Percentiles rank a stretch among this genome's conserved stretches.
These are phyloP conservation scores for Imleria badia DNA, from an alignment of 768 basidiomycete species.

Conservation along the genomic window DNA sequence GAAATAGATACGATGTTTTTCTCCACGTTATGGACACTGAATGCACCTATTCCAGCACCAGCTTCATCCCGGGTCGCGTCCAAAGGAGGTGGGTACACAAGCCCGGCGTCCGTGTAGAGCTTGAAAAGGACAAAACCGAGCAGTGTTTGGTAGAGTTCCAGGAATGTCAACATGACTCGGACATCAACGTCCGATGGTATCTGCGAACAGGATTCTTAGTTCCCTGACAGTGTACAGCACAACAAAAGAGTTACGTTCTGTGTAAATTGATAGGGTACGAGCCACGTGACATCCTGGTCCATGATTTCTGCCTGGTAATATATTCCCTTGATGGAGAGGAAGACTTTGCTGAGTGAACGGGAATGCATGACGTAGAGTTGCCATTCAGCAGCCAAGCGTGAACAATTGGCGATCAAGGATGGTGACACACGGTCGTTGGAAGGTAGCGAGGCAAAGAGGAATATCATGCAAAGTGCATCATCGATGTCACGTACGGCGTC, in stretches of 20 bases:
- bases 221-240: neutral
- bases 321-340: slow-evolving; percentile 96
- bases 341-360: slow-evolving; percentile 80
- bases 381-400: slow-evolving; percentile 92
- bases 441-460: slow-evolving; percentile 89
- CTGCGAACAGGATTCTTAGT: slow-evolving; percentile 40
- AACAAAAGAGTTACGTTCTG: slow-evolving; percentile 64
- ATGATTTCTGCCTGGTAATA: slow-evolving; percentile 97
- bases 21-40: slow-evolving; percentile 62
- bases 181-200: slow-evolving; percentile 95
- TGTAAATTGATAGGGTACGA: slow-evolving; percentile 96
- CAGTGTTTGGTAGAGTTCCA: slow-evolving; percentile 96
- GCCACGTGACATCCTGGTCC: slow-evolving; percentile 92
- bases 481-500: slow-evolving; percentile 96
- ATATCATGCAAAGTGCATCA: slow-evolving; percentile 93
- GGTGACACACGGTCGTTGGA: slow-evolving; percentile 80
- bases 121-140: slow-evolving; percentile 97
- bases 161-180: slow-evolving; percentile 96
- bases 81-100: slow-evolving; percentile 93
- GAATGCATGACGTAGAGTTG: slow-evolving; percentile 93
- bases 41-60: slow-evolving; percentile 87
- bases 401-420: slow-evolving; percentile 86
- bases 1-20: slow-evolving; percentile 19
- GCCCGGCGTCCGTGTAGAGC: slow-evolving; percentile 90
- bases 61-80: slow-evolving; percentile 80